phyloP scores from a whole-genome alignment of 2,329 filamentous ascomycete species.

The Epichloe uncinata region DNA sequence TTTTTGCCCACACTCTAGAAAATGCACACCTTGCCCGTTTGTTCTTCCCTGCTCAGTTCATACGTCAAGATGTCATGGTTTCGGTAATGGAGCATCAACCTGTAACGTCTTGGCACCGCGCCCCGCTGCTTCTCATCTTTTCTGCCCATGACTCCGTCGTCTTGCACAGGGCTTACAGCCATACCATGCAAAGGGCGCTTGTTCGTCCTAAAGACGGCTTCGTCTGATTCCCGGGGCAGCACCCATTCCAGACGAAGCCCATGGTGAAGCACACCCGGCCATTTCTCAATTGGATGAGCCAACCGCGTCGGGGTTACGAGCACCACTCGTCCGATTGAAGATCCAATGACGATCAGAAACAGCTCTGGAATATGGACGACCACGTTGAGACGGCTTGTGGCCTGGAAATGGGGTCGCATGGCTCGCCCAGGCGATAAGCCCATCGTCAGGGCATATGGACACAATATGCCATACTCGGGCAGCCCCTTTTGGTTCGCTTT shows the following conservation, averaged over 20 bases:
- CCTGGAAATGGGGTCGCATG: conserved; percentile 17
- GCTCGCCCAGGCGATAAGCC: conserved; percentile 11
- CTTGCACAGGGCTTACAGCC: conserved; percentile 51
- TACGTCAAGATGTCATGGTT: conserved; percentile 60
- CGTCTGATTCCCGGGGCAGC: conserved; percentile 33
- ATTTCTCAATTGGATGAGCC: conserved; percentile 12
- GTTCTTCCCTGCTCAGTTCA: conserved; percentile 39
- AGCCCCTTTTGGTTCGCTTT: conserved; percentile 6
- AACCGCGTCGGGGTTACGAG: conserved; percentile 42
- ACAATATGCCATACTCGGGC: conserved; percentile 19
- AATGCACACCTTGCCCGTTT: conserved; percentile 23
- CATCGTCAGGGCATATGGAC: conserved; percentile 17
- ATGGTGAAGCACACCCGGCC: conserved; percentile 16
- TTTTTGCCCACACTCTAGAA: conserved; percentile 13
- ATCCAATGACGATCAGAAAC: conserved; percentile 53
- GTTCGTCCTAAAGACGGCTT: conserved; percentile 29
- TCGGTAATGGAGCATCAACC: conserved; percentile 58
- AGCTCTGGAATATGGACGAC: conserved; percentile 53
- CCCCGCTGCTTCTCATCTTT: conserved; percentile 10
- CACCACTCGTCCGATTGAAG: conserved; percentile 51
- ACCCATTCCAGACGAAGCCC: conserved; percentile 42
- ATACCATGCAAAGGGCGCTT: conserved; percentile 50
- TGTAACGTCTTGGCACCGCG: conserved; percentile 37
- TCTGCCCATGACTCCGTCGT: conserved; percentile 15
- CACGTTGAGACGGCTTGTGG: conserved; percentile 39